A percentile compares a stretch with the other conserved stretches of the same genome.
phyloP scores from a whole-genome alignment of 2,329 filamentous ascomycete genomes.

The Pyricularia pennisetigena region DNA sequence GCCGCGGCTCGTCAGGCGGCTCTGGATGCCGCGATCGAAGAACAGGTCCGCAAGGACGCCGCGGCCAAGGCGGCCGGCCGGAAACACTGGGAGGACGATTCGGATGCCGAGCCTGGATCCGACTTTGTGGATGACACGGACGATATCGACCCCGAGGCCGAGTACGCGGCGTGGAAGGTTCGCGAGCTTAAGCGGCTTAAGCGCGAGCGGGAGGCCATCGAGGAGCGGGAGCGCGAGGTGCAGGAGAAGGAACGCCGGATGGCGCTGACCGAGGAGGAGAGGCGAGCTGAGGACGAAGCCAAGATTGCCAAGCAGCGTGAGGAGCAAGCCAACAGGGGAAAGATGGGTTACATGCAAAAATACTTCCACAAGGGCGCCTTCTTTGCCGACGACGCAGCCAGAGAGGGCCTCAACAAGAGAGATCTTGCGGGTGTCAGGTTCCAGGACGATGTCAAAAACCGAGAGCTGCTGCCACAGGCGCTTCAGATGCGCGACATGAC shows the following conservation, averaged over 20 bases:
- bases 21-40: constrained; percentile 73
- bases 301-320: constrained; percentile 70
- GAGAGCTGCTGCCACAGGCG: constrained; percentile 78
- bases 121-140: constrained; percentile 85
- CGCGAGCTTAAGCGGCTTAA: constrained; percentile 84
- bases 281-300: constrained; percentile 73
- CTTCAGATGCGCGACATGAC: constrained; percentile 92
- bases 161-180: constrained; percentile 87
- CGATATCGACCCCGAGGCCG: constrained; percentile 74
- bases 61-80: constrained; percentile 65
- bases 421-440: constrained; percentile 82
- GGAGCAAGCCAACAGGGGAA: constrained; percentile 61
- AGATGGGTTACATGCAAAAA: constrained; percentile 86
- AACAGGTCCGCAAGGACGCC: constrained; percentile 75
- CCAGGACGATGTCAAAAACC: constrained; percentile 72
- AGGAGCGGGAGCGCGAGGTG: constrained; percentile 71
- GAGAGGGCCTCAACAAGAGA: constrained; percentile 65
- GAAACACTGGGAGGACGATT: constrained; percentile 75
- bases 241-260: constrained; percentile 83
- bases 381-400: constrained; percentile 72
- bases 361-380: constrained; percentile 98
- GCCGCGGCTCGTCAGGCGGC: constrained; percentile 56
- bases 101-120: constrained; percentile 50
- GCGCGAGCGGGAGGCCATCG: constrained; percentile 75
- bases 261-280: constrained; percentile 78